Conservation (phyloP, 2,329 filamentous ascomycete species). For the Aureobasidium sp. region DNA sequence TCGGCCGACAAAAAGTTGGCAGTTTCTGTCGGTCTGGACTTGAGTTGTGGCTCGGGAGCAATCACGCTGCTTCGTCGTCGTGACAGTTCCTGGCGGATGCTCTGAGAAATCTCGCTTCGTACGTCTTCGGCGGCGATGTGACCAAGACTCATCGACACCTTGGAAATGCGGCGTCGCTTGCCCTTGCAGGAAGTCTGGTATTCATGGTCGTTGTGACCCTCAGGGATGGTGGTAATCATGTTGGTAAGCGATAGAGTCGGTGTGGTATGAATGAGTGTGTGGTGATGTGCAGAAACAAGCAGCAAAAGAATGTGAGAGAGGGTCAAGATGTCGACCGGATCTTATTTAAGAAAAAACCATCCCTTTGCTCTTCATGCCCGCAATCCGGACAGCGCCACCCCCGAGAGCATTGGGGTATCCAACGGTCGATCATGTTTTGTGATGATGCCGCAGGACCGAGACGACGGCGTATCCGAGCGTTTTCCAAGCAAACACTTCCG, state of each 20-base stretch:
- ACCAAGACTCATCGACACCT: constrained; percentile 13
- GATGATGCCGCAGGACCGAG: no score
- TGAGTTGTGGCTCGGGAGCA: constrained; percentile 4
- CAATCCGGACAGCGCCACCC: no score
- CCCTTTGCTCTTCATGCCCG: no score
- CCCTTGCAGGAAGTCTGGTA: not conserved
- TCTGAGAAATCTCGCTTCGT: constrained; percentile 8
- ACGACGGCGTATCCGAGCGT: no score
- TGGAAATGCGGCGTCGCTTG: constrained; percentile 12
- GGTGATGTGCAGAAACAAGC: no score
- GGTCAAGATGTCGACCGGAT: no score
- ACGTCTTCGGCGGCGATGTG: not conserved
- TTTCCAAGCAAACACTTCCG: no score
- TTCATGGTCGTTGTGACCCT: constrained; percentile 3
- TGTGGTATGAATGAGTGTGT: not conserved
- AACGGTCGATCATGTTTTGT: no score
- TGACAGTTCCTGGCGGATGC: constrained; percentile 12
- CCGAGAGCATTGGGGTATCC: no score
- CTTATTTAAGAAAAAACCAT: no score
- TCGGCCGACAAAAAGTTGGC: not conserved
- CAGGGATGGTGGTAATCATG: constrained; percentile 4
- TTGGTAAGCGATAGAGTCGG: not conserved
- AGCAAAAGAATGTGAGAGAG: no score
- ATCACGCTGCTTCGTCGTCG: constrained; percentile 12
- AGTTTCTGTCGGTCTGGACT: not conserved